A percentile compares a stretch with the other conserved stretches of the same genome.
Evolutionary conservation across 306 rosid genomes (phyloP).

Genomic region (Prunus armeniaca): DNA sequence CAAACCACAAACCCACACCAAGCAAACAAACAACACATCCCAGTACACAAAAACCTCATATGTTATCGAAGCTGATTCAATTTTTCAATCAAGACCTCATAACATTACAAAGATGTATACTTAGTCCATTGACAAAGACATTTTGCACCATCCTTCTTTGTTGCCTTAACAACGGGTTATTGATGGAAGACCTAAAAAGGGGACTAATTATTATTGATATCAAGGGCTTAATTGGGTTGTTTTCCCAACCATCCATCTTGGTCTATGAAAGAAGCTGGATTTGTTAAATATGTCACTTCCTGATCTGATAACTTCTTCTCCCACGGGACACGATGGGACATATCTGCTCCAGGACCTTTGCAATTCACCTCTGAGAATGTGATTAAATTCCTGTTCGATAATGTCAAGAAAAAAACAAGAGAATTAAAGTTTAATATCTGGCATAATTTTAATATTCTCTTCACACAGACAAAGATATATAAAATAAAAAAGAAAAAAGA

Average conservation of each 20-base stretch:
- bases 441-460: background rate
- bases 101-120: background rate
- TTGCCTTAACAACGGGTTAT: too few relatives aligned
- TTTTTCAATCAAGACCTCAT: background rate
- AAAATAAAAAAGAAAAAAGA: background rate
- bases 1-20: conserved; percentile 1
- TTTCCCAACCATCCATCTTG: conserved; percentile 23
- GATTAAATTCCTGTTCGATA: conserved; percentile 5
- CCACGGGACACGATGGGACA: conserved; percentile 10
- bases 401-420: background rate
- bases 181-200: too few relatives aligned
- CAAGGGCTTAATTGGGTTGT: background rate
- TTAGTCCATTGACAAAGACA: too few relatives aligned
- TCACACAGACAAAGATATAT: too few relatives aligned
- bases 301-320: conserved; percentile 2
- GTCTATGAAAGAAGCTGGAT: conserved; percentile 9
- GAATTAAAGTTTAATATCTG: background rate
- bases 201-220: background rate
- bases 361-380: conserved; percentile 21
- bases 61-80: too few relatives aligned
- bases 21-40: background rate
- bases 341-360: conserved; percentile 16
- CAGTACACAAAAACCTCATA: too few relatives aligned
- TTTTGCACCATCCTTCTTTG: too few relatives aligned
- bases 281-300: background rate